Evolutionary conservation across 768 basidiomycete species (phyloP).

Genomic region (Myochromella boudieri): DNA sequence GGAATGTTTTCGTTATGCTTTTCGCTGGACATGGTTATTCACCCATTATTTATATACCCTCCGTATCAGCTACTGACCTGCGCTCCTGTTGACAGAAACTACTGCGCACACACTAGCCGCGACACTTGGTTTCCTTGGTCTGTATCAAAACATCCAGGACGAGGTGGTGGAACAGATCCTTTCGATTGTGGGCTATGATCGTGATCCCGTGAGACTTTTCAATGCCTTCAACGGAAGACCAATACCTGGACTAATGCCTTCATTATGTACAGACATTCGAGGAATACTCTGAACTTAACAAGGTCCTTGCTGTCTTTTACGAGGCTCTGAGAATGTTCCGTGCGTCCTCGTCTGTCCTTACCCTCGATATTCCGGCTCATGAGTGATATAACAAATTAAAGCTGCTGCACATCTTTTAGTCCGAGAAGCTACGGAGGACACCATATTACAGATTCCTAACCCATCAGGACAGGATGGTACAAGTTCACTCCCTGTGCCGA

Average conservation of each 20-base stretch:
- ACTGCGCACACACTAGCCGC: slow-evolving; percentile 44
- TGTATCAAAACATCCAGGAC: slow-evolving; percentile 43
- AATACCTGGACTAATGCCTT: not conserved
- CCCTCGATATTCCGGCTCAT: not conserved
- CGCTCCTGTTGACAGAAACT: slow-evolving; percentile 32
- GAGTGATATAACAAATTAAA: too few species aligned
- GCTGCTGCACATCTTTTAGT: slow-evolving; percentile 41
- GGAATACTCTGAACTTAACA: slow-evolving; percentile 39
- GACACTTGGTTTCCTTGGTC: slow-evolving; percentile 41
- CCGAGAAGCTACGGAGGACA: slow-evolving; percentile 43
- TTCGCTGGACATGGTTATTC: slow-evolving; percentile 56
- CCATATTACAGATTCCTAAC: slow-evolving; percentile 39
- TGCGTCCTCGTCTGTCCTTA: too few species aligned
- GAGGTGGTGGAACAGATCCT: slow-evolving; percentile 40
- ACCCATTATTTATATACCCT: not conserved
- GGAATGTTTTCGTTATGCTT: slow-evolving; percentile 51
- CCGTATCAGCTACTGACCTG: not conserved
- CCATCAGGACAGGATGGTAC: slow-evolving; percentile 38
- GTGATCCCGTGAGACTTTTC: slow-evolving; percentile 31
- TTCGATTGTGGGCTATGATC: slow-evolving; percentile 29
- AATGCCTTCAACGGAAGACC: not conserved
- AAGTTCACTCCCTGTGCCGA: slow-evolving; percentile 33
- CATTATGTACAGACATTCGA: slow-evolving; percentile 35
- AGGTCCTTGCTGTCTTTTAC: slow-evolving; percentile 42
- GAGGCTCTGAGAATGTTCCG: slow-evolving; percentile 47